Evolutionary conservation across 2,329 filamentous ascomycete species (phyloP), one percentile per base, ranked within the genome.

Genomic region (Verticillium longisporum): DNA sequence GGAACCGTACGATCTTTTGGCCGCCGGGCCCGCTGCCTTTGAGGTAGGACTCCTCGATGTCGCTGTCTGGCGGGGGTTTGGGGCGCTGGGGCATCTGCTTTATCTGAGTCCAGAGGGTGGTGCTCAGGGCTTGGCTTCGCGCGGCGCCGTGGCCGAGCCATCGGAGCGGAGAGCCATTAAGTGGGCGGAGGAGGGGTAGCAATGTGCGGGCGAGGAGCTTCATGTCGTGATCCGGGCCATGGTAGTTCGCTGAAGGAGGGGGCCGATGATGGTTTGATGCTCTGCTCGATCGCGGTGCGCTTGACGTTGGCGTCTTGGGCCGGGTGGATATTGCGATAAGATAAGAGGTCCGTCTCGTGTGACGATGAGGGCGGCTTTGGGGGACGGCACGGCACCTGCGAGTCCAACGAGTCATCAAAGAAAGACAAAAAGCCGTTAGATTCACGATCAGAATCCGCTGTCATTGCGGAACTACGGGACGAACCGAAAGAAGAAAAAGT

Each of bases 1-100:
- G 38, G 26, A 4, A 11, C 72, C 78, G 60, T 75, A 92, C 89
- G 77, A 98, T 98, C 74, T 97, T 97, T 73, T 99, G 95, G 0
- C 95, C 95, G 31, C 95, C 95, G 0, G 95, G 94, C 1, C 95
- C 95, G 67, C 86, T 90, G 68, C 95, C 95, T 73, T 95, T 96
- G 63, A 99, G 82, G 76, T 96, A 98, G 53, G 83, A 83, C 70
- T 97, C 91, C 61, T 88, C 87, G 66, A 98, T 86, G 59, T 97
- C 92, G 18, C 82, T 78, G 66, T 97, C 92, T 13, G 87, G 82
- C 21, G 95, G 85, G 13, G 87, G 82, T 63, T 80, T 84, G 14
- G 89, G 88, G 4, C 92, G 87, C 6, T 92, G 88, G 1, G 94
- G 93, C 70, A 96, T 80, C 60, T 83, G 83, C 71, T 89, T 90